phyloP scores from a whole-genome alignment of 495 filamentous ascomycete genomes.

The Penicillium alfredii region DNA sequence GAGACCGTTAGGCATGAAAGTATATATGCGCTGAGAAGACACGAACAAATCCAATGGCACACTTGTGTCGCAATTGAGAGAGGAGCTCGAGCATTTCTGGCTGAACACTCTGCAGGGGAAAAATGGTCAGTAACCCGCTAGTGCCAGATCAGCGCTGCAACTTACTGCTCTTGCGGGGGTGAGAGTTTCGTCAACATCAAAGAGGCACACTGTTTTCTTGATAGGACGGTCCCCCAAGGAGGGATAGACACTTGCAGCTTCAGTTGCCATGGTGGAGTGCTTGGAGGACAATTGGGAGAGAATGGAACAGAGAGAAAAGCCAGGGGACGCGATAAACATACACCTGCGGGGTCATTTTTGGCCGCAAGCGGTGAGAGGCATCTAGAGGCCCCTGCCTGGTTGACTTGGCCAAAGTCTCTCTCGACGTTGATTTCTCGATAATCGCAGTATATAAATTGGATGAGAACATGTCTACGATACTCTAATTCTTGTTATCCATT shows the following conservation, averaged over 20 bases:
- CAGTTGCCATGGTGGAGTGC: slow-evolving; percentile 31
- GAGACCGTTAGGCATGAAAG: slow-evolving; percentile 9
- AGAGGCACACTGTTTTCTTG: slow-evolving; percentile 84
- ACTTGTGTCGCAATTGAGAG: slow-evolving; percentile 71
- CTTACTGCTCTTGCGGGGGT: slow-evolving; percentile 68
- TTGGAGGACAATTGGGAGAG: neutral
- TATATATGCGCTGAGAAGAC: slow-evolving; percentile 1
- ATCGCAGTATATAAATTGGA: too few species aligned
- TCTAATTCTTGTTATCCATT: too few species aligned
- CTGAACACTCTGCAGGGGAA: slow-evolving; percentile 45
- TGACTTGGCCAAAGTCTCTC: neutral
- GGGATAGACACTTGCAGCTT: slow-evolving; percentile 55
- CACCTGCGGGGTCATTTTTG: slow-evolving; percentile 17
- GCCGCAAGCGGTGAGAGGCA: slow-evolving; percentile 37
- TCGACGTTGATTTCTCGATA: too few species aligned
- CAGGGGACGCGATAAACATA: slow-evolving; percentile 14
- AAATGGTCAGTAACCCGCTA: slow-evolving; percentile 8
- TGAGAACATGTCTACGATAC: too few species aligned
- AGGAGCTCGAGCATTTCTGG: slow-evolving; percentile 82
- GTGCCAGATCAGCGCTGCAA: slow-evolving; percentile 5
- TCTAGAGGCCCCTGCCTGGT: slow-evolving; percentile 1
- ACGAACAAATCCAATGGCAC: slow-evolving; percentile 78
- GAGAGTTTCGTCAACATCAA: slow-evolving; percentile 89
- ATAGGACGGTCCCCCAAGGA: slow-evolving; percentile 74
- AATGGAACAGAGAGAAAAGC: slow-evolving; percentile 6